Percentiles rank a stretch among this genome's conserved stretches.
phyloP scores from a whole-genome alignment of 1,139 yeast genomes.

The Blastobotrys malaysiensis region DNA sequence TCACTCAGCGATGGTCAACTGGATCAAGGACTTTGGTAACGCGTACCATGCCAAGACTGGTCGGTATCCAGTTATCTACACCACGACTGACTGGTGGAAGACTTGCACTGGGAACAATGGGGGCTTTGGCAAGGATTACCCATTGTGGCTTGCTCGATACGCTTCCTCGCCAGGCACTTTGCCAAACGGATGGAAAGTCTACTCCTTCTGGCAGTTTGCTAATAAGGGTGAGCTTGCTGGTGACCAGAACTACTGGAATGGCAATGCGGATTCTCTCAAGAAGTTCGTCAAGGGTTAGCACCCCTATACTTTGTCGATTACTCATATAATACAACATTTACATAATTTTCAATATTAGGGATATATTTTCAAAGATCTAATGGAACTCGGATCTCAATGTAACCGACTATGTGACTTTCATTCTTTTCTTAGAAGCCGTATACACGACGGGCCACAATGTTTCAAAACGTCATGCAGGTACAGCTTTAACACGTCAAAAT shows the following conservation, averaged over 20 bases:
- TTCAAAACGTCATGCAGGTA: neutral
- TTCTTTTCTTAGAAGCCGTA: too few species aligned
- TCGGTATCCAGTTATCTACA: conserved; percentile 3
- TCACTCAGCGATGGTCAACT: neutral
- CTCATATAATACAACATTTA: too few species aligned
- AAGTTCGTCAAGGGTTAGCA: conserved; percentile 1
- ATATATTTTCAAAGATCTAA: neutral
- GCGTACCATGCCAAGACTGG: neutral
- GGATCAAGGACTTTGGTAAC: conserved; percentile 2
- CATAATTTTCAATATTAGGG: too few species aligned
- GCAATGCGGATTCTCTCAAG: neutral
- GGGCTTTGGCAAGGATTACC: neutral
- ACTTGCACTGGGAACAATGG: neutral
- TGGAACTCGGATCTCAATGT: too few species aligned
- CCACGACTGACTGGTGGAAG: conserved; percentile 3
- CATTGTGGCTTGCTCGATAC: conserved; percentile 4
- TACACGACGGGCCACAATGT: too few species aligned
- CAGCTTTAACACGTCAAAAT: neutral
- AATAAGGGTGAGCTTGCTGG: conserved; percentile 2
- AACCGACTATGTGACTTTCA: too few species aligned
- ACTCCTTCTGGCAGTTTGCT: conserved; percentile 3
- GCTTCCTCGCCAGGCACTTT: neutral
- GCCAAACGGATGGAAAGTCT: conserved; percentile 1
- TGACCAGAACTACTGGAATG: conserved; percentile 1
- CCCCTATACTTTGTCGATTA: too few species aligned